These are phyloP conservation scores for Serendipita sp. DNA, from an alignment of 768 basidiomycete genomes.

Conservation along the genomic window DNA sequence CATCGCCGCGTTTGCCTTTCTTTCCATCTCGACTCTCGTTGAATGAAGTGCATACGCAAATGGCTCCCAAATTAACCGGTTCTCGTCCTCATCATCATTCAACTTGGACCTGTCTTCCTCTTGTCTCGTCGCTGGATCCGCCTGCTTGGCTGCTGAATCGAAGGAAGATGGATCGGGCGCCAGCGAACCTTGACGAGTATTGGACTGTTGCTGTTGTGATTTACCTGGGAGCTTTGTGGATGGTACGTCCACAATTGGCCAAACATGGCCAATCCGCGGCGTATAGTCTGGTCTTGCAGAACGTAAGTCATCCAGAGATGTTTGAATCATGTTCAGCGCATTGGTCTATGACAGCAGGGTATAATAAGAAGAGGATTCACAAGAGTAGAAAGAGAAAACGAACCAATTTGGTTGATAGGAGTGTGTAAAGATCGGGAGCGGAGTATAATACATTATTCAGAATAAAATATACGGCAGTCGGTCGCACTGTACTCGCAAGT, in stretches of 20 bases:
- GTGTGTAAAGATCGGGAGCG: slow-evolving; percentile 67
- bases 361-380: slow-evolving; percentile 13
- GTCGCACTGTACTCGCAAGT: slow-evolving; percentile 34
- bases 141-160: no score
- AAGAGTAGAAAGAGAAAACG: slow-evolving; percentile 11
- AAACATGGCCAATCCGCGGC: slow-evolving; percentile 67
- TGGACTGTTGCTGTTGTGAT: not conserved
- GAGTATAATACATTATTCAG: slow-evolving; percentile 82
- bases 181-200: not conserved
- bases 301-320: slow-evolving; percentile 59
- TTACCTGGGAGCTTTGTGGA: not conserved
- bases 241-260: slow-evolving; percentile 47
- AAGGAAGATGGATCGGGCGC: not conserved
- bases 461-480: slow-evolving; percentile 73
- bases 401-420: slow-evolving; percentile 73
- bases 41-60: not conserved
- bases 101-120: not conserved
- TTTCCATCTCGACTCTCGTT: not conserved
- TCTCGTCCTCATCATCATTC: not conserved
- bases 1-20: not conserved
- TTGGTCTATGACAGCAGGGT: not conserved
- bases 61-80: not conserved
- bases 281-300: slow-evolving; percentile 66
- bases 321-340: slow-evolving; percentile 30
- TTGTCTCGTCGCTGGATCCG: not conserved